A percentile compares a stretch with the other conserved stretches of the same genome.
Conservation (phyloP, 805 yeast species). For the Zygotorulaspora sp. region DNA sequence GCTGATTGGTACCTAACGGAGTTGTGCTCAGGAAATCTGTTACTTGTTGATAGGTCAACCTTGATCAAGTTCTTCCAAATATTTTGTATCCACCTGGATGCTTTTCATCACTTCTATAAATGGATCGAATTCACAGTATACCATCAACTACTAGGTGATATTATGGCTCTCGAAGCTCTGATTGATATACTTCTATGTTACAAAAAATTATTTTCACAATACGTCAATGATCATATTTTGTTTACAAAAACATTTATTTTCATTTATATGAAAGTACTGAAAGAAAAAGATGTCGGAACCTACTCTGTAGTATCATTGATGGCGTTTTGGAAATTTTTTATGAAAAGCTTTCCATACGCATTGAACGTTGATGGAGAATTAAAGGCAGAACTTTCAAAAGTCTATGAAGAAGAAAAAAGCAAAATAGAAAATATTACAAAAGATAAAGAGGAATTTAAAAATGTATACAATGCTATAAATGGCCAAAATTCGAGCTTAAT, state of each 20-base stretch:
- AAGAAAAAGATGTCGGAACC: conserved; percentile 20
- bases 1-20: conserved; percentile 47
- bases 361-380: conserved; percentile 29
- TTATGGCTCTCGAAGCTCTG: conserved; percentile 28
- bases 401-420: conserved; percentile 30
- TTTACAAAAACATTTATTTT: conserved; percentile 31
- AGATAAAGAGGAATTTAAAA: conserved; percentile 14
- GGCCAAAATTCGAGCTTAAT: conserved; percentile 7
- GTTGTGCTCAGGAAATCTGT: conserved; percentile 35
- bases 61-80: conserved; percentile 22
- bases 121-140: conserved; percentile 34
- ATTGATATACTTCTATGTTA: conserved; percentile 30
- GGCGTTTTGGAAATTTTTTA: conserved; percentile 36
- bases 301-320: conserved; percentile 26
- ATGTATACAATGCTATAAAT: conserved; percentile 16
- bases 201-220: conserved; percentile 34
- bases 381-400: conserved; percentile 23
- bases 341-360: conserved; percentile 28
- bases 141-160: conserved; percentile 30
- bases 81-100: conserved; percentile 25
- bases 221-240: conserved; percentile 38
- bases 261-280: conserved; percentile 25
- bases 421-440: conserved; percentile 23
- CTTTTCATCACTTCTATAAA: conserved; percentile 33
- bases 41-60: conserved; percentile 16